Evolutionary conservation across 305 asterid genomes (phyloP).

Genomic region (Ajuga reptans): DNA sequence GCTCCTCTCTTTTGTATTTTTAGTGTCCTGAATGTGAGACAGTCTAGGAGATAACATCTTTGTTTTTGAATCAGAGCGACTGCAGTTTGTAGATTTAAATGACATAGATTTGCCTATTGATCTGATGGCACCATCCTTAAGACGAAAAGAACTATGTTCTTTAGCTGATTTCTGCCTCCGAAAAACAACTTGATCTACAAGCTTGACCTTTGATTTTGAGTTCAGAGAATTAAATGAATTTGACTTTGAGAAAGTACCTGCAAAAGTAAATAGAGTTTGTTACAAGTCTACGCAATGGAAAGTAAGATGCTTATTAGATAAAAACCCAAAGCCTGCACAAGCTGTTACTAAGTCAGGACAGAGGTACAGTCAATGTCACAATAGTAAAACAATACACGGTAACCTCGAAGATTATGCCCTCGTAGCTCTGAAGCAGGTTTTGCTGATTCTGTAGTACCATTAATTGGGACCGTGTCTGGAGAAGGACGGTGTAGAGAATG

Average conservation of each 20-base stretch:
- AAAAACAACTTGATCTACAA: constrained; percentile 54
- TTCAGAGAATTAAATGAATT: constrained; percentile 58
- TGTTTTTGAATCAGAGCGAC: constrained; percentile 53
- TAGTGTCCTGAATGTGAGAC: constrained; percentile 45
- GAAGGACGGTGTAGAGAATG: constrained; percentile 38
- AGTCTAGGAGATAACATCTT: constrained; percentile 67
- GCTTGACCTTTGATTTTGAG: constrained; percentile 65
- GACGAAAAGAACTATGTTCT: constrained; percentile 43
- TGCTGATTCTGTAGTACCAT: constrained; percentile 37
- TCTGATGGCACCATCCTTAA: constrained; percentile 49
- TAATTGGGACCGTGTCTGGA: constrained; percentile 30
- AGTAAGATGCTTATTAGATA: constrained; percentile 9
- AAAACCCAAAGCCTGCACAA: constrained; percentile 8
- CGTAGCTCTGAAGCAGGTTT: constrained; percentile 44
- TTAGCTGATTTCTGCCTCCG: constrained; percentile 61
- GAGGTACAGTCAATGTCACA: constrained; percentile 14
- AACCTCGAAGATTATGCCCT: constrained; percentile 45
- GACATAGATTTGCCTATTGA: constrained; percentile 65
- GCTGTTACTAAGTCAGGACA: background rate
- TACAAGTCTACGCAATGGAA: background rate
- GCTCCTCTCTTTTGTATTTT: constrained; percentile 46
- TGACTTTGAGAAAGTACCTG: constrained; percentile 73
- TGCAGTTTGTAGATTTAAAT: constrained; percentile 47
- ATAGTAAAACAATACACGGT: constrained; percentile 15
- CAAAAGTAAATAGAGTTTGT: constrained; percentile 19